Evolutionary conservation across 306 rosid genomes (phyloP).

Genomic region (Fragaria nilgerrensis): DNA sequence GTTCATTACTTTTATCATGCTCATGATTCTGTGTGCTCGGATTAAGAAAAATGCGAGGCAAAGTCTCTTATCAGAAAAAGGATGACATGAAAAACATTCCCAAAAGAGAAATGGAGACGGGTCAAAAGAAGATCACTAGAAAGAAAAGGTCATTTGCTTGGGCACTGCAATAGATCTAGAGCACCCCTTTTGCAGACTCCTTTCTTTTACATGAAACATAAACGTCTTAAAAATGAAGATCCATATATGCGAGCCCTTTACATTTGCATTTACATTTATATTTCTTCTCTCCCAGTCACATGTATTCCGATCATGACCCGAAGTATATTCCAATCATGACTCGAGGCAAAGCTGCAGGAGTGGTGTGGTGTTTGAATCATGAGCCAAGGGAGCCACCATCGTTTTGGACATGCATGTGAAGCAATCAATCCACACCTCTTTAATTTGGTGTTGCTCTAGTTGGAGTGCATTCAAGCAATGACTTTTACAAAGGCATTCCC

Average conservation of each 20-base stretch:
- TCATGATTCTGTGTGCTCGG: not conserved
- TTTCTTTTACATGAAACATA: too few species aligned
- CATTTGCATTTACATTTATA: not conserved
- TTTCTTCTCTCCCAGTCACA: not conserved
- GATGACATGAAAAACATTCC: constrained; percentile 30
- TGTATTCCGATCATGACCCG: not conserved
- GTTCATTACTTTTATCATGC: not conserved
- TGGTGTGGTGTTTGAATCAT: constrained; percentile 40
- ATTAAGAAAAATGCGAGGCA: not conserved
- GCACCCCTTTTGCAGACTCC: too few species aligned
- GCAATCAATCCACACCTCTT: constrained; percentile 41
- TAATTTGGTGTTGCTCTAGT: constrained; percentile 37
- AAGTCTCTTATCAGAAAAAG: too few species aligned
- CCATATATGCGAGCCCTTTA: constrained; percentile 46
- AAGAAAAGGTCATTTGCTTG: too few species aligned
- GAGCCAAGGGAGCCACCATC: constrained; percentile 69
- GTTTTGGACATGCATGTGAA: constrained; percentile 65
- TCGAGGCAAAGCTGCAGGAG: not conserved
- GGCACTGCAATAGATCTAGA: too few species aligned
- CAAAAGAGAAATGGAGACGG: constrained; percentile 20
- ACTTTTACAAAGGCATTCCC: constrained; percentile 51
- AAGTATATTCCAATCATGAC: not conserved
- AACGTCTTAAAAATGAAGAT: constrained; percentile 17
- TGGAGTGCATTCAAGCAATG: constrained; percentile 53
- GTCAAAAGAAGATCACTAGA: constrained; percentile 19